A percentile compares a stretch with the other conserved stretches of the same genome.
Evolutionary conservation across 768 basidiomycete species (phyloP).

Genomic region (Sistotremastrum suecicum): DNA sequence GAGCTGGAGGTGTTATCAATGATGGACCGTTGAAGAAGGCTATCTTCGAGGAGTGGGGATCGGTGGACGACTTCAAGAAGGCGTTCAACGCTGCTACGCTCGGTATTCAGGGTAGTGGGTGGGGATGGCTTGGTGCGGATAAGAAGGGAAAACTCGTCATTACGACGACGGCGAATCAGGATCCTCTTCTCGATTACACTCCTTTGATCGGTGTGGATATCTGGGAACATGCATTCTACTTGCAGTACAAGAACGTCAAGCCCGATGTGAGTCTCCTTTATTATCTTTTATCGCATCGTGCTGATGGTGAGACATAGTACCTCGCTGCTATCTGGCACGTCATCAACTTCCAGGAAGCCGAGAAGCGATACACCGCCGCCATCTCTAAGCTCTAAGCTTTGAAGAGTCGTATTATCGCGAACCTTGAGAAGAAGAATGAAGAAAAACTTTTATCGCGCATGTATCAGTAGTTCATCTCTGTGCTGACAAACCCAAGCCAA

Average conservation of each 20-base stretch:
- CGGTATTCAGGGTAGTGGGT: constrained; percentile 85
- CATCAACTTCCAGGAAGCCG: constrained; percentile 63
- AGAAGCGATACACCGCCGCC: constrained; percentile 40
- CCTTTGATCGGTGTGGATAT: constrained; percentile 89
- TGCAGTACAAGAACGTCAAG: constrained; percentile 95
- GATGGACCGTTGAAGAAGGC: constrained; percentile 55
- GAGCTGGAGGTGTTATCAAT: constrained; percentile 42
- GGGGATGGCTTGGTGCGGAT: constrained; percentile 65
- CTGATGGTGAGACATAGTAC: constrained; percentile 31
- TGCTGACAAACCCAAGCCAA: too few relatives aligned
- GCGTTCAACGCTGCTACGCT: constrained; percentile 78
- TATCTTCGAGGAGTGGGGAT: constrained; percentile 50
- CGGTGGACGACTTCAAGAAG: constrained; percentile 55
- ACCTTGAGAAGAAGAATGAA: too few relatives aligned
- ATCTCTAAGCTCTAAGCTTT: constrained; percentile 22
- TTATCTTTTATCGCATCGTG: neutral
- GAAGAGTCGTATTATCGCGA: too few relatives aligned
- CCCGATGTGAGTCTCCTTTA: constrained; percentile 49
- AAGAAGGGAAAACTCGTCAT: constrained; percentile 72
- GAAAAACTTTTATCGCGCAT: too few relatives aligned
- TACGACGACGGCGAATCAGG: constrained; percentile 89
- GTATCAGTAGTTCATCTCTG: too few relatives aligned
- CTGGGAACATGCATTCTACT: constrained; percentile 95
- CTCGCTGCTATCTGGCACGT: constrained; percentile 65
- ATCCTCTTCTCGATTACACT: constrained; percentile 62